Conservation (phyloP, 2,329 filamentous ascomycete genomes). For the Moelleriella libera region DNA sequence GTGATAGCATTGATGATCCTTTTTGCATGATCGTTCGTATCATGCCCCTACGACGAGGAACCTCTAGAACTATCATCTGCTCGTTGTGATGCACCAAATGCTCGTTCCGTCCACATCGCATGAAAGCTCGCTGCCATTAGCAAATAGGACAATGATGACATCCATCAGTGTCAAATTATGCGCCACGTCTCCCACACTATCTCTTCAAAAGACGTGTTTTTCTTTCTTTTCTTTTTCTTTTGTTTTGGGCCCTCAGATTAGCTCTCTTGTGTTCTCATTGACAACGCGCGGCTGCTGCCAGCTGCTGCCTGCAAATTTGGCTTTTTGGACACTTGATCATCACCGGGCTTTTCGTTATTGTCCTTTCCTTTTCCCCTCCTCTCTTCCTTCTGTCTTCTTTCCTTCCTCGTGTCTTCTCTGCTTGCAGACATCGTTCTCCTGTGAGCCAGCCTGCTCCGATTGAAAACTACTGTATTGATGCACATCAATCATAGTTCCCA, state of each 20-base stretch:
- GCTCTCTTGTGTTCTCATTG: conserved; percentile 41
- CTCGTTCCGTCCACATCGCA: too few relatives aligned
- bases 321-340: conserved; percentile 41
- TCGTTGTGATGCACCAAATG: too few relatives aligned
- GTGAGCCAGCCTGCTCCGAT: conserved; percentile 29
- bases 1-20: too few relatives aligned
- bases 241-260: conserved; percentile 33
- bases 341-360: conserved; percentile 21
- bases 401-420: not conserved
- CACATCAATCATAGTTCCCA: not conserved
- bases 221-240: not conserved
- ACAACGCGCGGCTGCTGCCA: conserved; percentile 23
- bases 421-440: not conserved
- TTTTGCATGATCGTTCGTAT: too few relatives aligned
- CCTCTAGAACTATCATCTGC: too few relatives aligned
- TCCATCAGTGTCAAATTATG: too few relatives aligned
- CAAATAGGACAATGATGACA: too few relatives aligned
- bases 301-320: conserved; percentile 42
- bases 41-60: too few relatives aligned
- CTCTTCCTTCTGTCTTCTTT: not conserved
- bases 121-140: too few relatives aligned
- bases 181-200: too few relatives aligned
- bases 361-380: not conserved
- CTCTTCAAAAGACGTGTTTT: too few relatives aligned
- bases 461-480: conserved; percentile 33